Evolutionary conservation across 768 basidiomycete species (phyloP).

Genomic region (Suillus weaverae): DNA sequence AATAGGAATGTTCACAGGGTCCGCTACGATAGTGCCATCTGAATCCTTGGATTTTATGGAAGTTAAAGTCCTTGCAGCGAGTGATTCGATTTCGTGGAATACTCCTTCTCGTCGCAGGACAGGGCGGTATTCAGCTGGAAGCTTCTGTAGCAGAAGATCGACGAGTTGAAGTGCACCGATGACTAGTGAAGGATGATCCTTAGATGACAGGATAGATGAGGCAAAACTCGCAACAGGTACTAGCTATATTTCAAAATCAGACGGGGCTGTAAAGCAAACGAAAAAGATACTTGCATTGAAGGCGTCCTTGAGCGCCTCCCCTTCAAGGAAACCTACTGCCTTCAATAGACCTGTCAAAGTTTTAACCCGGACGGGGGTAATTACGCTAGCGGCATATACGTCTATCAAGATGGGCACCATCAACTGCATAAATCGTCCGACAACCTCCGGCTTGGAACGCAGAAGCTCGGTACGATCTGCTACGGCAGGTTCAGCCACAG

Average conservation of each 20-base stretch:
- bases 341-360: constrained; percentile 87
- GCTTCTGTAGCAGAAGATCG: constrained; percentile 83
- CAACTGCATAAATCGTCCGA: constrained; percentile 82
- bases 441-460: constrained; percentile 70
- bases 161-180: constrained; percentile 91
- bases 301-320: constrained; percentile 71
- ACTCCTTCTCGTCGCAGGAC: constrained; percentile 95
- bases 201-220: constrained; percentile 89
- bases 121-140: constrained; percentile 81
- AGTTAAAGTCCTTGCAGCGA: constrained; percentile 65
- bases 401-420: constrained; percentile 94
- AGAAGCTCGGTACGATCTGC: constrained; percentile 73
- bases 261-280: not conserved
- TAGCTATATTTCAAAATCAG: constrained; percentile 47
- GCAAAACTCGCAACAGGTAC: constrained; percentile 96
- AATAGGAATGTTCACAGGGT: constrained; percentile 28
- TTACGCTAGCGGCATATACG: constrained; percentile 98
- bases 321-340: constrained; percentile 86
- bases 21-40: constrained; percentile 37
- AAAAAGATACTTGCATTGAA: constrained; percentile 59
- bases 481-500: constrained; percentile 30
- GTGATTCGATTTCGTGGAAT: constrained; percentile 85
- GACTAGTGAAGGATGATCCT: constrained; percentile 85
- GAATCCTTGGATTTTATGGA: constrained; percentile 52
- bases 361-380: constrained; percentile 82